Conservation (phyloP, 345 rosid species). For the Citrus unshiu region DNA sequence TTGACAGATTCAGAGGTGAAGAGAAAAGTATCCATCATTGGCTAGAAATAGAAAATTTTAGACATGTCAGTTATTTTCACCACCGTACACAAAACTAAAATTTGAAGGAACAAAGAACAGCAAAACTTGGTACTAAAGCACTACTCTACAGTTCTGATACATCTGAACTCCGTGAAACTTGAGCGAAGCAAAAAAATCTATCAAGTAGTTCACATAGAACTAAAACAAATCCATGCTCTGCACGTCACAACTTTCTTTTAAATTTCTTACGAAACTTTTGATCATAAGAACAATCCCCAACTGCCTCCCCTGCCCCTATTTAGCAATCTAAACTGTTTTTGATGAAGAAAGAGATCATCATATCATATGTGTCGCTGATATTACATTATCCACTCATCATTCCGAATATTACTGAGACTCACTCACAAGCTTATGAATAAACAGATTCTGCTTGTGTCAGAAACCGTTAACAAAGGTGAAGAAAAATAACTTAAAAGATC, state of each 20-base stretch:
- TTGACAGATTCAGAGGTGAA: conserved; percentile 28
- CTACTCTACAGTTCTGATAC: background rate
- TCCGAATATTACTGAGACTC: background rate
- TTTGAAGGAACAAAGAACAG: background rate
- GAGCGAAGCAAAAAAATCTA: background rate
- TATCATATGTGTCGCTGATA: background rate
- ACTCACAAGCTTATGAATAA: background rate
- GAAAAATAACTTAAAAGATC: background rate
- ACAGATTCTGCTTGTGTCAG: background rate
- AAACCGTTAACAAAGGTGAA: background rate
- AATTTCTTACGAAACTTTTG: background rate
- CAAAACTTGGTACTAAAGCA: background rate
- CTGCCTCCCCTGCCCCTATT: background rate
- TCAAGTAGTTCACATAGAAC: background rate
- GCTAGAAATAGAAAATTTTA: background rate
- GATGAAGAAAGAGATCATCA: background rate
- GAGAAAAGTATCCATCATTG: conserved; percentile 25
- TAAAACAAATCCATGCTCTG: background rate
- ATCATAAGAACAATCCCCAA: background rate
- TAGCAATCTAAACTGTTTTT: background rate
- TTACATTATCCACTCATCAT: background rate
- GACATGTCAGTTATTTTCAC: background rate
- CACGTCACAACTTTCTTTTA: background rate
- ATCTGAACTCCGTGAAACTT: background rate
- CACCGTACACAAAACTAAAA: background rate